Evolutionary conservation across 2,329 filamentous ascomycete species (phyloP).

Genomic region (Talaromyces islandicus): DNA sequence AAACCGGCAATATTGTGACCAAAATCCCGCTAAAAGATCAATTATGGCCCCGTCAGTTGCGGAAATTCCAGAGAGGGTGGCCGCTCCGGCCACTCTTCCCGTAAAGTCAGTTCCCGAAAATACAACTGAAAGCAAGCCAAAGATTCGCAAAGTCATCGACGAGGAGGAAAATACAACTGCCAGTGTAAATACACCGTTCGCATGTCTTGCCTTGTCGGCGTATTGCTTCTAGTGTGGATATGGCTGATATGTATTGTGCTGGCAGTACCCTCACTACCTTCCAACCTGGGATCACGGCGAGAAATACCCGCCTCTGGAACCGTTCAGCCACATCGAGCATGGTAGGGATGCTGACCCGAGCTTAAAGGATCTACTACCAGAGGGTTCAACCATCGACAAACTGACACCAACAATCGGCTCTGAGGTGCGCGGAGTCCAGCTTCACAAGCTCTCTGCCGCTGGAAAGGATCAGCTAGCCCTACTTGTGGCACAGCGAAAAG

Average conservation of each 20-base stretch:
- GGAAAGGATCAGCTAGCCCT: slow-evolving; percentile 48
- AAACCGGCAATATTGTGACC: not conserved
- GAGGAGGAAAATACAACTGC: slow-evolving; percentile 2
- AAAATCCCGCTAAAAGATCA: not conserved
- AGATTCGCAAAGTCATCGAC: slow-evolving; percentile 4
- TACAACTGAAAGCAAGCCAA: not conserved
- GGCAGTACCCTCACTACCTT: slow-evolving; percentile 21
- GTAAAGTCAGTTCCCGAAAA: not conserved
- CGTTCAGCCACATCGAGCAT: slow-evolving; percentile 37
- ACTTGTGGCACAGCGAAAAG: slow-evolving; percentile 29
- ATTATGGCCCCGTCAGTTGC: slow-evolving; percentile 5
- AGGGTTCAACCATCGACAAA: slow-evolving; percentile 14
- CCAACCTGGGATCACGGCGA: slow-evolving; percentile 19
- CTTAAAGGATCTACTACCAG: slow-evolving; percentile 36
- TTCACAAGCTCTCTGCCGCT: slow-evolving; percentile 40
- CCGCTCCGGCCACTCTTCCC: not conserved
- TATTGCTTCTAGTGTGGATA: not conserved
- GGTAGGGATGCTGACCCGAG: slow-evolving; percentile 37
- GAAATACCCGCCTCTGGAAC: slow-evolving; percentile 34
- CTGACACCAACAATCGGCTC: slow-evolving; percentile 37
- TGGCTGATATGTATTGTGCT: not conserved
- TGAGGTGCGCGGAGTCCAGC: slow-evolving; percentile 45
- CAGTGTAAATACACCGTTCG: not conserved
- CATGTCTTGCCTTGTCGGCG: not conserved
- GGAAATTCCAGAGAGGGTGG: not conserved